Base-by-base conservation (phyloP, 805 yeast species). In the Pichia phayaonensis region DNA sequence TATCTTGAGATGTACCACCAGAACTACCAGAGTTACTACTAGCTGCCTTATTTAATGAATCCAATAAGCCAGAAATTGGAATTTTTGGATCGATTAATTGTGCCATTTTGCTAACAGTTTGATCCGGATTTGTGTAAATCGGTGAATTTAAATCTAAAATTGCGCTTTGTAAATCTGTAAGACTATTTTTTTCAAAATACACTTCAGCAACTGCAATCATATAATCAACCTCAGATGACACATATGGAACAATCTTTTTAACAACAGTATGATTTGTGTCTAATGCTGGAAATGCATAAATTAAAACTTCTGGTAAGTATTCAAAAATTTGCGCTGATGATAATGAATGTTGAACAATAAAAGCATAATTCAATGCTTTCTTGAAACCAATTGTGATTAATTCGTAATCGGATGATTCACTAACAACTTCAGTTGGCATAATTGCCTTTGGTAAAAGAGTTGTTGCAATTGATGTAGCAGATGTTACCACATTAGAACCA, bases 161-260 rank as follows among this genome's bases (percentile, higher is more conserved):
- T 39, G 73, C 65, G 18, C 66, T 66, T 52, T 78, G 77, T 55
- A 92, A 72, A 0, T 70, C 63, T 1, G 64, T 58, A 18, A 86
- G 75, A 29, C 75, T 67, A 13, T 66, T 64, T 12, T 69, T 64
- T 22, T 96, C 96, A 70, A 89, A 84, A 64, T 86, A 89, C 49
- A 88, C 84, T 64, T 85, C 85, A 8, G 97, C 98, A 54, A 90
- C 86, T 0, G 97, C 86, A 49, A 87, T 87, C 53, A 89, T 77
- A 66, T 88, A 92, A 45, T 72, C 72, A 46, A 72, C 73, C 15
- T 67, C 68, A 1, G 71, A 50, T 2, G 87, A 76, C 18, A 82
- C 74, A 62, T 81, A 86, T 39, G 98, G 98, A 53, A 84, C 81
- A 59, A 92, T 74, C 64, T 83, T 79, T 52, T 72, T 70, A 56